Conservation (phyloP, 805 yeast species). For the Tetrapisispora fleetii region DNA sequence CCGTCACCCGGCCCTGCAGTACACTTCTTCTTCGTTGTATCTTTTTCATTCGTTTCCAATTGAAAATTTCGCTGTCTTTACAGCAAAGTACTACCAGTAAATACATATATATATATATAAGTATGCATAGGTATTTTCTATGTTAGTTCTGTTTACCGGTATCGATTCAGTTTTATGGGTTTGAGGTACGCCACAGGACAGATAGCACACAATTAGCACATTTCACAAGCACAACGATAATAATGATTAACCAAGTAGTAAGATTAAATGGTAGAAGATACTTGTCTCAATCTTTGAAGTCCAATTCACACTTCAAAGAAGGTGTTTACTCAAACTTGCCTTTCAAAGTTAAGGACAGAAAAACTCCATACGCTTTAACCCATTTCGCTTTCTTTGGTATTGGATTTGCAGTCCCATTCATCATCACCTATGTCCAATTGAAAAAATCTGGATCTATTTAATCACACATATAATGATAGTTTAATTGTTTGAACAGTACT, state of each 20-base stretch:
- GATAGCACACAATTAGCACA: neutral
- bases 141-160: no score
- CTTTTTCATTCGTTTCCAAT: neutral
- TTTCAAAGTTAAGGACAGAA: slow-evolving; percentile 88
- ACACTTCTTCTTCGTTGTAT: neutral
- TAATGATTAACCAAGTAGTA: slow-evolving; percentile 19
- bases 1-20: neutral
- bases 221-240: neutral
- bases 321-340: slow-evolving; percentile 92
- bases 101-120: no score
- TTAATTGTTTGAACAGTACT: no score
- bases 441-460: slow-evolving; percentile 60
- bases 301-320: slow-evolving; percentile 47
- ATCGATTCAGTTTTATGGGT: no score
- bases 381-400: slow-evolving; percentile 72
- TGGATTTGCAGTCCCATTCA: slow-evolving; percentile 70
- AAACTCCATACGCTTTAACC: slow-evolving; percentile 73
- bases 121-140: no score
- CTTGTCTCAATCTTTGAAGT: slow-evolving; percentile 47
- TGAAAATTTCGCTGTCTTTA: neutral
- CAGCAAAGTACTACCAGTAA: neutral
- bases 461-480: no score
- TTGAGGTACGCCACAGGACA: neutral
- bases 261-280: slow-evolving; percentile 33
- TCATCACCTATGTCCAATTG: slow-evolving; percentile 69